Base-by-base conservation (phyloP, 2,329 filamentous ascomycete genomes). In the Madurella fahalii region DNA sequence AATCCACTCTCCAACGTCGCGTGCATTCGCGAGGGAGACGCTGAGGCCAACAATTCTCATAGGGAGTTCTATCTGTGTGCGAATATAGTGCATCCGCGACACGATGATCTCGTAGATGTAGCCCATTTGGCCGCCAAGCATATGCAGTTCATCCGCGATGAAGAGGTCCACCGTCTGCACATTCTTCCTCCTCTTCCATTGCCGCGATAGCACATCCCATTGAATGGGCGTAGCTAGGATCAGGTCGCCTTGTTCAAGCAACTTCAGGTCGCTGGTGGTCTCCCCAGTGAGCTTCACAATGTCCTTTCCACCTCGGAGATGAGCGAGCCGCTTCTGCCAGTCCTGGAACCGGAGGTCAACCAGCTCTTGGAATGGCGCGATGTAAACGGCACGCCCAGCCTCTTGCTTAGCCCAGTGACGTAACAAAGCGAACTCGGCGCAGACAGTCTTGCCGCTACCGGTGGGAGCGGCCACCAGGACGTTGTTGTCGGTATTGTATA, bases 71-170 rank as follows among this genome's bases (percentile, higher is more conserved):
- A 90, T 87, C 69, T 96, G 90, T 1, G 90, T 86, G 55, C 90
- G 87, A 68, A 99, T 96, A 60, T 94, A 94, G 69, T 96, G 91
- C 88, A 97, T 96, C 50, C 94, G 87, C 58, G 94, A 96, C n/a
- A 99, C 89, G 50, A 99, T 86, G 50, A 94, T 89, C 75, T 99
- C 94, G 71, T 99, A 99, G 31, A 95, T 81, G 68, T 93, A 95
- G 31, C 94, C 95, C 59, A 84, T 81, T 49, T 86, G 83, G 13
- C 91, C 92, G 56, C 93, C 94, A 31, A 99, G 79, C 76, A 97
- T 86, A 68, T 99, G 94, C 52, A 99, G 78, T 68, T 97, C 93
- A 69, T 99, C 95, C 1, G 93, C 92, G 62, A 99, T 92, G 69
- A 99, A 91, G 0, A 99, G 77, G 63, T 91, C 84, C 17, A 97